Conservation (phyloP, 371 early-diverging fungal genomes). For the Lichtheimia hyalospora region DNA sequence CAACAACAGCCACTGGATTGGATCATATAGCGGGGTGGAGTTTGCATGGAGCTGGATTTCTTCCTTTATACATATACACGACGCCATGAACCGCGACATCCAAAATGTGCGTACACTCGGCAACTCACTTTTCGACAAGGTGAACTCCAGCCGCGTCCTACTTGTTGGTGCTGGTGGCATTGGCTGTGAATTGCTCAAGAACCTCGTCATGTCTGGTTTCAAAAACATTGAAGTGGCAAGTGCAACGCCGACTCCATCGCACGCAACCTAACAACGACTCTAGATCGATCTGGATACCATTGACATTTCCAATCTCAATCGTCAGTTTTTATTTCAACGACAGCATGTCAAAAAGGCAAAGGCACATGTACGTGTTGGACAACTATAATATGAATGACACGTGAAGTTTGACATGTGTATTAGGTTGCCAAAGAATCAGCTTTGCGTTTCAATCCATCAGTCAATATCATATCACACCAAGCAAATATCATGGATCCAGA, state of each 20-base stretch:
- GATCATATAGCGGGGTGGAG: no score
- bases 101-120: slow-evolving; percentile 42
- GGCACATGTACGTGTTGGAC: slow-evolving; percentile 59
- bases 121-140: slow-evolving; percentile 31
- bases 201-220: slow-evolving; percentile 91
- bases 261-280: not conserved
- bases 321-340: slow-evolving; percentile 97
- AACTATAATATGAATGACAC: not conserved
- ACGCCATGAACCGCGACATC: slow-evolving; percentile 29
- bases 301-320: slow-evolving; percentile 97
- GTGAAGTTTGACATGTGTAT: not conserved
- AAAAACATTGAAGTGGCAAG: slow-evolving; percentile 76
- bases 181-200: slow-evolving; percentile 98
- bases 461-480: slow-evolving; percentile 75
- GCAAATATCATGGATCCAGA: slow-evolving; percentile 83
- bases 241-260: not conserved
- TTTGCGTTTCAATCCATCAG: slow-evolving; percentile 78
- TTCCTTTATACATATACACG: not conserved
- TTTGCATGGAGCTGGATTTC: no score
- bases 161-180: slow-evolving; percentile 97
- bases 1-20: no score
- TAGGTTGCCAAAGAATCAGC: slow-evolving; percentile 83
- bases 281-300: slow-evolving; percentile 98
- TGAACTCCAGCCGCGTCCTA: slow-evolving; percentile 51
- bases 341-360: slow-evolving; percentile 94